These are phyloP conservation scores for Cutaneotrichosporon dermatis DNA, from an alignment of 1,284 basidiomycete genomes.

Conservation along the genomic window DNA sequence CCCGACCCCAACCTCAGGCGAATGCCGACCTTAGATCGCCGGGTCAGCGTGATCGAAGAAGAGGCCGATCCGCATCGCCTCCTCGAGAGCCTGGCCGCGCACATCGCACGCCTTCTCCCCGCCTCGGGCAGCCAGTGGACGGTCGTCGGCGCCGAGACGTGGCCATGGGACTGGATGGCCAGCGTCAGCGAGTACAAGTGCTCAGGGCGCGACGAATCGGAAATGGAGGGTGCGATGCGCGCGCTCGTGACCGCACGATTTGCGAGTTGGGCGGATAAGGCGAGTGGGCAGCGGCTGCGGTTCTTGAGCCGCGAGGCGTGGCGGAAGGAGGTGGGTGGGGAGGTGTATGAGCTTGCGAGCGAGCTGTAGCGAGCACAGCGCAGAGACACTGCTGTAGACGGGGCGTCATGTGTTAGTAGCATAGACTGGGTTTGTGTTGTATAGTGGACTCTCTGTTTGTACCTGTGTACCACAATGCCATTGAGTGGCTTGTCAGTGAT, in stretches of 20 bases:
- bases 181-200: background rate
- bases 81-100: background rate
- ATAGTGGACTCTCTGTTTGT: background rate
- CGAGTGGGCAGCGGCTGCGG: background rate
- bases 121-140: background rate
- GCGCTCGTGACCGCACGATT: background rate
- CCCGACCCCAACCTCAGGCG: background rate
- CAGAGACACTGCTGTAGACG: background rate
- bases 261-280: background rate
- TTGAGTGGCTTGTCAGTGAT: too few species aligned
- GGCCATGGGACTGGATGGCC: background rate
- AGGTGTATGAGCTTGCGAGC: background rate
- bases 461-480: too few species aligned
- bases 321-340: background rate
- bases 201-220: background rate
- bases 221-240: background rate
- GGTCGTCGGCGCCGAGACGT: background rate
- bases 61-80: background rate
- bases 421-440: background rate
- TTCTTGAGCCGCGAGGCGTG: background rate
- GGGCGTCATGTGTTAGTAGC: too few species aligned
- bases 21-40: too few species aligned
- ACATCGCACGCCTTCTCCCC: conserved; percentile 1
- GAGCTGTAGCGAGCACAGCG: background rate
- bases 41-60: too few species aligned